Evolutionary conservation across 345 rosid species (phyloP), one percentile per base, ranked within the genome.

Genomic region (Angophora floribunda): DNA sequence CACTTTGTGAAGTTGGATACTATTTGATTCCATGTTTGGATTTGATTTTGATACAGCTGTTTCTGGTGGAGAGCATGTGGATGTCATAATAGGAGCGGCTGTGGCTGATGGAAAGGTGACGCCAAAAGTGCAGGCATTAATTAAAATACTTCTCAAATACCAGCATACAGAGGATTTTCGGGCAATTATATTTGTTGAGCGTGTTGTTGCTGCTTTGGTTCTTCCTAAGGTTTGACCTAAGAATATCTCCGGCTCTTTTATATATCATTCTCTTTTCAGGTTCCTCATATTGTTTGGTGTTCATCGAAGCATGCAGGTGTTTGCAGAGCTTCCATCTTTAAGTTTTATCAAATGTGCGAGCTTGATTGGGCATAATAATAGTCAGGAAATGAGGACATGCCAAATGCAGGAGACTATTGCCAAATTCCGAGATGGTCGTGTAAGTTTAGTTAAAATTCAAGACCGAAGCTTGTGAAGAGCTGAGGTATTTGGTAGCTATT

Each of bases 81-180:
- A 98, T 91, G 95, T 93, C 91, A 92, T 96, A 55, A 97, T 96
- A 88, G 99, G 99, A 85, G 99, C 98, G 41, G 99, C 99, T 86
- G 99, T 98, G 87, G 99, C 99, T 91, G 99, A 98, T 91, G 99
- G 99, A 90, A 97, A 98, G 90, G 99, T 98, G 91, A 97, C 99
- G 52, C 99, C 99, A 11, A 98, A 98, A 92, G 99, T 98, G 87
- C 99, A 97, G 79, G 96, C 99, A 12, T 57, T 98, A 88, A 93
- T 97, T 86, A 98, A 98, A 91, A 92, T 96, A 89, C 99, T 98
- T 89, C 96, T 96, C 52, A 93, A 91, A 91, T 98, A 98, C 94
- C 97, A 94, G 91, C 94, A 95, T 87, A 97, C 99, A 3, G 93
- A 96, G 51, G 99, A 98, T 94, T 98, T 98, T 91, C 99, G 98